Percentiles rank a stretch among this genome's conserved stretches.
Evolutionary conservation across 2,329 filamentous ascomycete species (phyloP).

Genomic region (Chrysoporthe cubensis): DNA sequence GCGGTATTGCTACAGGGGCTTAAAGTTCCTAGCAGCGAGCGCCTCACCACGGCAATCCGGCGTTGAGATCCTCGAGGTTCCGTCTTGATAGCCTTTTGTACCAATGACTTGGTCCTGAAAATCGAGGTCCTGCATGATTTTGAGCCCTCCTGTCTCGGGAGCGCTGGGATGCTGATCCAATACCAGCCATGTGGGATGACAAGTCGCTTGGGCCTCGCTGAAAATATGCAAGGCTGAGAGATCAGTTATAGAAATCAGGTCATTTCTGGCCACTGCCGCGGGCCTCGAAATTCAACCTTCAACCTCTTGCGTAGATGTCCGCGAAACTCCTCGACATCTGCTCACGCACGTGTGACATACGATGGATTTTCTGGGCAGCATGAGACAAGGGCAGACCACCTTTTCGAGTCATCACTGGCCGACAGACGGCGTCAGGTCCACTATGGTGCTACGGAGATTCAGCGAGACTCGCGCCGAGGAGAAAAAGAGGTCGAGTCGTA

Average conservation of each 20-base stretch:
- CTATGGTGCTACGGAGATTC: constrained; percentile 20
- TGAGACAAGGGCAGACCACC: constrained; percentile 4
- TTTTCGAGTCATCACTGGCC: constrained; percentile 6
- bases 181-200: not conserved
- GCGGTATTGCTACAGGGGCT: not conserved
- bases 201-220: not conserved
- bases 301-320: not conserved
- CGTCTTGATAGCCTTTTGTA: too few species aligned
- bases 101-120: too few species aligned
- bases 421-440: not conserved
- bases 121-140: too few species aligned
- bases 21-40: not conserved
- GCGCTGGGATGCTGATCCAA: not conserved
- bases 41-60: not conserved
- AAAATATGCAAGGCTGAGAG: not conserved
- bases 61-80: too few species aligned
- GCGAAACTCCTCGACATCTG: not conserved
- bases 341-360: constrained; percentile 20
- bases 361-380: constrained; percentile 16
- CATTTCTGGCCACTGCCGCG: not conserved
- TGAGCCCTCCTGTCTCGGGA: too few species aligned
- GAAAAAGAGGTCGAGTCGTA: constrained; percentile 12
- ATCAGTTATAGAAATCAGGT: not conserved
- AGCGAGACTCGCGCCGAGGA: constrained; percentile 21
- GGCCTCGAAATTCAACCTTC: not conserved